A percentile compares a stretch with the other conserved stretches of the same genome.
phyloP scores from a whole-genome alignment of 1,284 basidiomycete genomes.

The Acaromyces ingoldii region DNA sequence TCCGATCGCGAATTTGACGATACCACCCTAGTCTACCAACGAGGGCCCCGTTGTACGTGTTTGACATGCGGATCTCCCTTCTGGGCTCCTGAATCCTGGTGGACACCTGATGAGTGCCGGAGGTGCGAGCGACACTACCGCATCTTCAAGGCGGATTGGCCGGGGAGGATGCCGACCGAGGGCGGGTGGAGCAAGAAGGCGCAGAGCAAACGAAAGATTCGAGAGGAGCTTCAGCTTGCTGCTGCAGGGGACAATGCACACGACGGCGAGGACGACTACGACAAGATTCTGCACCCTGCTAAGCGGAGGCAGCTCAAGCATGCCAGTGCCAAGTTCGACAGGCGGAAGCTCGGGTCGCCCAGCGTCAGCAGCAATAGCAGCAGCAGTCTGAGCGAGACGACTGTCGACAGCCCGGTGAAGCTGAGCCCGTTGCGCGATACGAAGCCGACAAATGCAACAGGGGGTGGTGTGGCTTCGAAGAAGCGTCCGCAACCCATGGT shows the following conservation, averaged over 20 bases:
- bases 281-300: neutral
- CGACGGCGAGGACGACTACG: neutral
- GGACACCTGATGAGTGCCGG: constrained; percentile 47
- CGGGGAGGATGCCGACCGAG: constrained; percentile 18
- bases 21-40: neutral
- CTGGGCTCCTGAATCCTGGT: constrained; percentile 48
- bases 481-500: too few species aligned
- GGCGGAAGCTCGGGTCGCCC: too few species aligned
- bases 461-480: too few species aligned
- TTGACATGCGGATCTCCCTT: constrained; percentile 43
- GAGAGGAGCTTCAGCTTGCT: constrained; percentile 2
- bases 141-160: constrained; percentile 50
- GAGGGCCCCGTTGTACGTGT: constrained; percentile 35
- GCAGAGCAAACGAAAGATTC: constrained; percentile 9
- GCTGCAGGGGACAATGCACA: too few species aligned
- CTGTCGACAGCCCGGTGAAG: constrained; percentile 20
- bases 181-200: constrained; percentile 1
- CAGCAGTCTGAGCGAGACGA: neutral
- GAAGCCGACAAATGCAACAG: neutral
- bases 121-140: constrained; percentile 49
- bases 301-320: constrained; percentile 1
- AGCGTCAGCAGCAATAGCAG: neutral
- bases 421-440: constrained; percentile 18
- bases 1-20: constrained; percentile 12
- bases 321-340: too few species aligned